These are phyloP conservation scores for Cyberlindnera euphorbiiphila DNA, from an alignment of 805 yeast genomes.

Conservation along the genomic window DNA sequence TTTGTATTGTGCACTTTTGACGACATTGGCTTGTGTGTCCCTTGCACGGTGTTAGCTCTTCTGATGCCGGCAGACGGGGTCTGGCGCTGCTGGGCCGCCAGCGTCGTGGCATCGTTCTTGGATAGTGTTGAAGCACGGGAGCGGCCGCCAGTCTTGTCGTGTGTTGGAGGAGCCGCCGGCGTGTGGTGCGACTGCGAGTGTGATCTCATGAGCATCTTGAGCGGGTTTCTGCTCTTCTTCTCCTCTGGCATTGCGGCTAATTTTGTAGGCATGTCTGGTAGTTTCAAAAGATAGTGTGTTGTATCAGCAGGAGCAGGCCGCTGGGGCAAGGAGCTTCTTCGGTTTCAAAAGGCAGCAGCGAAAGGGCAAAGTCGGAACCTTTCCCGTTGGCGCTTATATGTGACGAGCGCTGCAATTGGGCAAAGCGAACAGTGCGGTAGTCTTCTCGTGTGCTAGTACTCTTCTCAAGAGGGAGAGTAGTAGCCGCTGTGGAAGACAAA, in stretches of 20 bases:
- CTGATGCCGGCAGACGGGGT: slow-evolving; percentile 1
- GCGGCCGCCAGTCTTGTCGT: too few relatives aligned
- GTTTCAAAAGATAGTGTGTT: too few relatives aligned
- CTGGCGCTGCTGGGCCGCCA: background rate
- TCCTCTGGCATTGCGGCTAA: slow-evolving; percentile 10
- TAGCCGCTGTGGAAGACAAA: too few relatives aligned
- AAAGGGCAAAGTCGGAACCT: too few relatives aligned
- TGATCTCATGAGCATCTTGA: slow-evolving; percentile 4
- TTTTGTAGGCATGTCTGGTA: background rate
- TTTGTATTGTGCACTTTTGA: slow-evolving; percentile 5
- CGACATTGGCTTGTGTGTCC: background rate
- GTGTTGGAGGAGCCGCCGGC: background rate
- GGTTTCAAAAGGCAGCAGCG: too few relatives aligned
- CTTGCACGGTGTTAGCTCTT: slow-evolving; percentile 10
- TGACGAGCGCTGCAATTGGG: too few relatives aligned
- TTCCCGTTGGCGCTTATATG: background rate
- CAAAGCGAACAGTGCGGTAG: too few relatives aligned
- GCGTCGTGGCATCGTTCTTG: background rate
- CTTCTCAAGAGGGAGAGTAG: too few relatives aligned
- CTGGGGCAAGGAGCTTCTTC: too few relatives aligned
- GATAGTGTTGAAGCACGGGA: slow-evolving; percentile 3
- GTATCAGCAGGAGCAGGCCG: too few relatives aligned
- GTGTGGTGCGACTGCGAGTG: slow-evolving; percentile 1
- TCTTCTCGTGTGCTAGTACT: too few relatives aligned
- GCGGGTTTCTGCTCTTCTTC: slow-evolving; percentile 7